Conservation (phyloP, 192 early-diverging fungal genomes). For the Mortierella hygrophila region DNA sequence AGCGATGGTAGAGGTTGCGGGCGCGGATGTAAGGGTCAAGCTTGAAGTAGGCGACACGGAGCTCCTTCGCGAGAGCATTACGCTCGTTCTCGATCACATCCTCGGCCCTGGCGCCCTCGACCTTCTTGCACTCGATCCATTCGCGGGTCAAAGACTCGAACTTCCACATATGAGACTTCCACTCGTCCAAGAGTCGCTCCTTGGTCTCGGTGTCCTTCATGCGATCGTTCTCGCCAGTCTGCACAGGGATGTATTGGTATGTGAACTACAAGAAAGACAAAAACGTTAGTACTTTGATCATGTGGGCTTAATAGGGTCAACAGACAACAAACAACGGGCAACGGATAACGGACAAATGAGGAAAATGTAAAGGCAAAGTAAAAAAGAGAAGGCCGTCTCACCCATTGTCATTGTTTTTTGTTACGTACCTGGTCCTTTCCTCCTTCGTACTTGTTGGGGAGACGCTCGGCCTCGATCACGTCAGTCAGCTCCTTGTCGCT, state of each 20-base stretch:
- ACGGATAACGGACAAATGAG: background rate
- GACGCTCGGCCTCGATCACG: slow-evolving; percentile 70
- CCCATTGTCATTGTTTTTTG: background rate
- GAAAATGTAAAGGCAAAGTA: background rate
- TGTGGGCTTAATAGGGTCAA: background rate
- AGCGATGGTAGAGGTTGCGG: slow-evolving; percentile 56
- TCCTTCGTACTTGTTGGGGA: slow-evolving; percentile 70
- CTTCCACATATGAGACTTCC: slow-evolving; percentile 48
- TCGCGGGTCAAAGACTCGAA: slow-evolving; percentile 64
- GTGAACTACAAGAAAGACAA: slow-evolving; percentile 22
- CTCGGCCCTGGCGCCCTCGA: slow-evolving; percentile 31
- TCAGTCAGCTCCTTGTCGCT: slow-evolving; percentile 70
- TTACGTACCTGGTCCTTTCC: slow-evolving; percentile 59
- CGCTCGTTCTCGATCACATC: slow-evolving; percentile 59
- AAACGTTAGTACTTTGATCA: background rate
- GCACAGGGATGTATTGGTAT: slow-evolving; percentile 63
- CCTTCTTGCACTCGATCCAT: slow-evolving; percentile 59
- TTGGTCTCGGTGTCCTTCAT: slow-evolving; percentile 64
- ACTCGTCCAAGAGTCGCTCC: slow-evolving; percentile 40
- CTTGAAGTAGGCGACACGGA: slow-evolving; percentile 61
- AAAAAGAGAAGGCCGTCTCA: background rate
- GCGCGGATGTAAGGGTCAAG: slow-evolving; percentile 64
- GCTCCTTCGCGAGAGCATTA: slow-evolving; percentile 40
- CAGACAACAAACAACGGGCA: background rate
- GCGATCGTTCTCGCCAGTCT: slow-evolving; percentile 50